Percentiles rank a stretch among this genome's conserved stretches.
phyloP scores from a whole-genome alignment of 2,329 filamentous ascomycete species.

The Paecilomyces sp. region DNA sequence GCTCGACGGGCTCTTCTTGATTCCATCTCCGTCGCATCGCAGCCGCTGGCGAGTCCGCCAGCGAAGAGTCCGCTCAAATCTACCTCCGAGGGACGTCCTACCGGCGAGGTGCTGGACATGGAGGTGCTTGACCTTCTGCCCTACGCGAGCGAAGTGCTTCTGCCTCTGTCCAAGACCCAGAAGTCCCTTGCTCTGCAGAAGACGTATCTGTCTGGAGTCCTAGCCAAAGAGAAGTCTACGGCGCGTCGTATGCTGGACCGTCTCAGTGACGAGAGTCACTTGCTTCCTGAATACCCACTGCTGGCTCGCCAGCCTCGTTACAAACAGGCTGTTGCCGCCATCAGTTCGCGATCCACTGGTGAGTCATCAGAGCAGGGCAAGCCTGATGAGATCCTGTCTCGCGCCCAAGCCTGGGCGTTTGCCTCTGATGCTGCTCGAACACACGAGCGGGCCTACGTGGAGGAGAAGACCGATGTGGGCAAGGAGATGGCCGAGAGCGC shows the following conservation, averaged over 20 bases:
- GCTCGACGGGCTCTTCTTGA: slow-evolving; percentile 29
- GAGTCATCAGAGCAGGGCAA: slow-evolving; percentile 11
- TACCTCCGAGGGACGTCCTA: not conserved
- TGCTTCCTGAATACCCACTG: slow-evolving; percentile 36
- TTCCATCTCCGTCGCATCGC: slow-evolving; percentile 26
- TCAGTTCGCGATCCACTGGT: slow-evolving; percentile 13
- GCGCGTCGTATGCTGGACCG: slow-evolving; percentile 30
- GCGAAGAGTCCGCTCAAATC: slow-evolving; percentile 7
- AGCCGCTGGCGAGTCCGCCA: slow-evolving; percentile 19
- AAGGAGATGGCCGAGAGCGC: slow-evolving; percentile 23
- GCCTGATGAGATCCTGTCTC: slow-evolving; percentile 23
- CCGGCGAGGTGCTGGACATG: slow-evolving; percentile 11
- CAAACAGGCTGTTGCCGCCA: slow-evolving; percentile 23
- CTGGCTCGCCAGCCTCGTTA: slow-evolving; percentile 28
- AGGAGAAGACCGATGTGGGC: slow-evolving; percentile 24
- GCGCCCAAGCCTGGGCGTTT: slow-evolving; percentile 35
- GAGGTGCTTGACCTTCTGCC: slow-evolving; percentile 23
- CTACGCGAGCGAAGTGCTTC: slow-evolving; percentile 23
- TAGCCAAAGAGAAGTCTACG: slow-evolving; percentile 31
- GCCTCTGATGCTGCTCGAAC: slow-evolving; percentile 27
- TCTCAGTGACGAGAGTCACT: slow-evolving; percentile 34
- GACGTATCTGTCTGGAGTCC: slow-evolving; percentile 27
- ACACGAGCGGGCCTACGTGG: slow-evolving; percentile 24
- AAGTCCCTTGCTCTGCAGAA: slow-evolving; percentile 30
- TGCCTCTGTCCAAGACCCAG: slow-evolving; percentile 28